A percentile compares a stretch with the other conserved stretches of the same genome.
Conservation (phyloP, 352 stramenopile genomes). For the Phytopythium oedochilum region DNA sequence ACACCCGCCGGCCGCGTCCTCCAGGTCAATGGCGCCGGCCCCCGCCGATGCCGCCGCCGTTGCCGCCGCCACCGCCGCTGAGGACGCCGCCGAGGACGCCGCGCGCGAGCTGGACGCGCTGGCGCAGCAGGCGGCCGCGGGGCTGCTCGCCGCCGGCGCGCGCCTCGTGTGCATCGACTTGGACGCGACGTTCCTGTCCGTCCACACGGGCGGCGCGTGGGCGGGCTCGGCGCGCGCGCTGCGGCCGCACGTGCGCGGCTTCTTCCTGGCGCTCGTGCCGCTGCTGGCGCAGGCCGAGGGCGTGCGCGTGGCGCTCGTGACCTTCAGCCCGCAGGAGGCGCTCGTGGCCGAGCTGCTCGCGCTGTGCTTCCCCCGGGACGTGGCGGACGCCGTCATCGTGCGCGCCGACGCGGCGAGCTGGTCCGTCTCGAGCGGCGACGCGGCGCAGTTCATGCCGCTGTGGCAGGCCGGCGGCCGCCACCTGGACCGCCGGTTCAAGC, state of each 20-base stretch:
- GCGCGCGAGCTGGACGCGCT: conserved; percentile 7
- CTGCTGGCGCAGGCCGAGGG: conserved; percentile 22
- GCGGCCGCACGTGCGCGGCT: conserved; percentile 39
- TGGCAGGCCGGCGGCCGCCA: conserved; percentile 52
- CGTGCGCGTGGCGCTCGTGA: conserved; percentile 71
- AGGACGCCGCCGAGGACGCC: too few species aligned
- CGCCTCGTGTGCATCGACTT: conserved; percentile 85
- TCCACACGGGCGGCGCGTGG: conserved; percentile 75
- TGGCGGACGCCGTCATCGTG: conserved; percentile 45
- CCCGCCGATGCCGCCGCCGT: too few species aligned
- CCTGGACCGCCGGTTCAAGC: conserved; percentile 64
- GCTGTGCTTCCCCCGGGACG: conserved; percentile 34
- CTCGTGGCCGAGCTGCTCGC: conserved; percentile 61
- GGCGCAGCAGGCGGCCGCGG: conserved; percentile 31
- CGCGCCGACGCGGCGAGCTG: conserved; percentile 61
- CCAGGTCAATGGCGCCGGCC: too few species aligned
- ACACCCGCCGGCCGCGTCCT: too few species aligned
- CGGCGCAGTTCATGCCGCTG: conserved; percentile 38
- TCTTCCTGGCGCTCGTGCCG: conserved; percentile 63
- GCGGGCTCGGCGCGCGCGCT: conserved; percentile 32
- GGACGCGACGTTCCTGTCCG: conserved; percentile 70
- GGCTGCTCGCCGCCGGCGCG: conserved; percentile 29
- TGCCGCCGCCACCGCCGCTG: too few species aligned
- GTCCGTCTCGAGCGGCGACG: conserved; percentile 41
- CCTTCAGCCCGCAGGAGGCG: conserved; percentile 66